Percentiles rank a stretch among this genome's conserved stretches.
These are phyloP conservation scores for Aspergillus puulaauensis DNA, from an alignment of 2,329 filamentous ascomycete genomes.

Conservation along the genomic window DNA sequence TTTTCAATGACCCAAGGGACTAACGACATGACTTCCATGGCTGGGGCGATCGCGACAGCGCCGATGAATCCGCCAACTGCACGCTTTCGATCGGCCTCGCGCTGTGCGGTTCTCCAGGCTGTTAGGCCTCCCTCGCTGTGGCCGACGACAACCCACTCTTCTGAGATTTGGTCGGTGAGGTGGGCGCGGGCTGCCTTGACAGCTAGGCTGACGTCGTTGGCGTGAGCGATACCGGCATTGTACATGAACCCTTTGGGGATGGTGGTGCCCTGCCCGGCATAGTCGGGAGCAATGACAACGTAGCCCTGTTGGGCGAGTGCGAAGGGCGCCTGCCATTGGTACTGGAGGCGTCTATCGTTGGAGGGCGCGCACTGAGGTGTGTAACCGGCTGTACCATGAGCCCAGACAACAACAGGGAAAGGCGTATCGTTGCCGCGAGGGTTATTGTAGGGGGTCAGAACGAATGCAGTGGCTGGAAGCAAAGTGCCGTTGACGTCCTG, in stretches of 20 bases:
- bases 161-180: conserved; percentile 38
- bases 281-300: conserved; percentile 21
- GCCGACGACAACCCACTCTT: conserved; percentile 6
- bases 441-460: conserved; percentile 50
- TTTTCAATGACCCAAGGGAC: background rate
- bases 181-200: conserved; percentile 47
- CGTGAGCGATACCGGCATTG: conserved; percentile 37
- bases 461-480: conserved; percentile 50
- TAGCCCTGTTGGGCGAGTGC: conserved; percentile 44
- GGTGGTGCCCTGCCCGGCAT: conserved; percentile 25
- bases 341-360: conserved; percentile 42
- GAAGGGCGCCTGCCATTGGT: conserved; percentile 42
- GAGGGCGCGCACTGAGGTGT: conserved; percentile 43
- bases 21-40: background rate
- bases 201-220: conserved; percentile 47
- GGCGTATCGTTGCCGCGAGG: conserved; percentile 13
- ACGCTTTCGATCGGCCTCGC: conserved; percentile 6
- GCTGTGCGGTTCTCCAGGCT: background rate
- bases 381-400: conserved; percentile 48
- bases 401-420: conserved; percentile 40
- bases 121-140: conserved; percentile 8
- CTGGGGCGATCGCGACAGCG: conserved; percentile 4
- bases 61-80: conserved; percentile 8
- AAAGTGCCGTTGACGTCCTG: conserved; percentile 46
- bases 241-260: conserved; percentile 43